Evolutionary conservation across 805 yeast genomes (phyloP).

Genomic region (Cyberlindnera amylophila): DNA sequence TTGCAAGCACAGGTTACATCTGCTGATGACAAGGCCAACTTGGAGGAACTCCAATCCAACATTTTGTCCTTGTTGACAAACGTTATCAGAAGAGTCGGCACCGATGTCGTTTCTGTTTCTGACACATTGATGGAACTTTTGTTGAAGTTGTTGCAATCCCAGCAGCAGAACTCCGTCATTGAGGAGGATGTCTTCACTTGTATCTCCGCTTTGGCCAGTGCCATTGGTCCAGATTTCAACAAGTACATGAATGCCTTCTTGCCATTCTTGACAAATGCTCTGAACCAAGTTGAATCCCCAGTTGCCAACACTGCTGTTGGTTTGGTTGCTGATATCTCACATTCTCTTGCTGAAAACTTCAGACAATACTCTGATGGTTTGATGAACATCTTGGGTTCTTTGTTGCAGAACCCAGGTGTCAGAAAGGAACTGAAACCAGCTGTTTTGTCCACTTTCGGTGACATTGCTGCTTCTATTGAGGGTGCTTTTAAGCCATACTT

Average conservation of each 20-base stretch:
- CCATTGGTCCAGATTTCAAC: slow-evolving; percentile 66
- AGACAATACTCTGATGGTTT: slow-evolving; percentile 73
- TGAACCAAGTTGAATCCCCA: slow-evolving; percentile 78
- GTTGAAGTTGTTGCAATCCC: slow-evolving; percentile 59
- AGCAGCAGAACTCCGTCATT: slow-evolving; percentile 61
- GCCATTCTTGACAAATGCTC: slow-evolving; percentile 76
- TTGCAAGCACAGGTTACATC: slow-evolving; percentile 56
- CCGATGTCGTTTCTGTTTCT: slow-evolving; percentile 60
- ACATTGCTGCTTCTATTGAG: slow-evolving; percentile 88
- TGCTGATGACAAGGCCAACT: slow-evolving; percentile 67
- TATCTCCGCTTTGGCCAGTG: slow-evolving; percentile 82
- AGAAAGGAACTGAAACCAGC: slow-evolving; percentile 83
- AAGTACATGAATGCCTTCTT: slow-evolving; percentile 78
- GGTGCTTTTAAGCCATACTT: slow-evolving; percentile 70
- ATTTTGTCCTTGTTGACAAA: slow-evolving; percentile 26
- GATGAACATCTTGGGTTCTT: slow-evolving; percentile 78
- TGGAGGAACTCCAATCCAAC: slow-evolving; percentile 87
- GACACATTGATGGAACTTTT: slow-evolving; percentile 84
- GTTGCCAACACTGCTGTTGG: slow-evolving; percentile 91
- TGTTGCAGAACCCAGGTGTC: slow-evolving; percentile 61
- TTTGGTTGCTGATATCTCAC: slow-evolving; percentile 88
- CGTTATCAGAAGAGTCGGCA: slow-evolving; percentile 59
- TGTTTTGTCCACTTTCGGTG: slow-evolving; percentile 91
- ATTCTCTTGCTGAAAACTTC: slow-evolving; percentile 73
- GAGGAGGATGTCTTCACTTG: slow-evolving; percentile 96